Base-by-base conservation (phyloP, 2,329 filamentous ascomycete species). In the Diaporthe vaccinii region DNA sequence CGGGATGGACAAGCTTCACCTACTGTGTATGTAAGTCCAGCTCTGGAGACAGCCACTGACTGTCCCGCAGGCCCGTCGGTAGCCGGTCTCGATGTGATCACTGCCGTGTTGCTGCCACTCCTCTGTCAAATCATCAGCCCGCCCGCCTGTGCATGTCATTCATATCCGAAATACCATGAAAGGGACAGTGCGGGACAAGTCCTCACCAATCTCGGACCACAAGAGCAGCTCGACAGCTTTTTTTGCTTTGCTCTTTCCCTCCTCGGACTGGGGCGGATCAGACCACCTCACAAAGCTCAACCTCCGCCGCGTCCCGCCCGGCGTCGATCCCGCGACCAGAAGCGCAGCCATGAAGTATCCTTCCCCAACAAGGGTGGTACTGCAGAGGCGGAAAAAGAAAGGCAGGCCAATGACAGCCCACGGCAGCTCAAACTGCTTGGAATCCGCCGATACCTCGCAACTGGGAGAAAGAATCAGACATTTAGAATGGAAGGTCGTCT, bases 21-120 rank as follows among this genome's bases (percentile, higher is more conserved):
- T 41, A 69, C 65, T 82, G 76, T 82, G 81, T 2, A 81, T 39
- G 65, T 81, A 80, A 20, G 77, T 74, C 79, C 78, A 79, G 72
- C 79, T 81, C 53, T 61, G 57, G 15, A 81, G 44, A 46, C 80
- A 82, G 14, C 78, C 77, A 28, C 14, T 49, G 4, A 82, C 67
- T 7, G 80, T 81, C 36, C 74, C 76, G n/a, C 77, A 79, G 28
- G 79, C 79, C 49, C 75, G 70, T 36, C 82, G 82, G 51, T 83
- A 84, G 61, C 82, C 82, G 2, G 82, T 81, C 46, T 81, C 79
- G 36, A 84, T 83, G 49, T 81, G 81, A n/a, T 83, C 81, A 74
- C 83, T 84, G 68, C 83, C 82, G n/a, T 81, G 78, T 65, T 76
- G 74, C 57, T 76, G 74, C 74, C 74, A 76, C 41, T 76, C 74